These are phyloP conservation scores for Leishmania turanica DNA, from an alignment of 208 protist genomes.

Conservation along the genomic window DNA sequence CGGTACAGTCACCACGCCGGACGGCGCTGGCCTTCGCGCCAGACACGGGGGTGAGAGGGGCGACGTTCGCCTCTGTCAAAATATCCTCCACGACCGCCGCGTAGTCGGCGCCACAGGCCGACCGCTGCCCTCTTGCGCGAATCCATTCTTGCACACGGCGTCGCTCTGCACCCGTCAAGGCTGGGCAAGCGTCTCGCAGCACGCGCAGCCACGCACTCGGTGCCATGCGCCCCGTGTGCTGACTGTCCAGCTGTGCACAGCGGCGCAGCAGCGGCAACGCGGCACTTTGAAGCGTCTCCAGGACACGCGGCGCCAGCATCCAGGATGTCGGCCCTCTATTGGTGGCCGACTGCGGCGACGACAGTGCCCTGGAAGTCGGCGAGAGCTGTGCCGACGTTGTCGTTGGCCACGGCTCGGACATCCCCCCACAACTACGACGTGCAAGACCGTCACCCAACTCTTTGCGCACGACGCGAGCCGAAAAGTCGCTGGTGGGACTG, in stretches of 20 bases:
- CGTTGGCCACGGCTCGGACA: neutral
- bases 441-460: neutral
- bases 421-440: neutral
- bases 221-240: slow-evolving; percentile 7
- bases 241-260: slow-evolving; percentile 4
- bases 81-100: slow-evolving; percentile 15
- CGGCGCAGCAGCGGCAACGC: slow-evolving; percentile 12
- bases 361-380: neutral
- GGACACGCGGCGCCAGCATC: neutral
- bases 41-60: neutral
- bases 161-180: slow-evolving; percentile 7
- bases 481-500: neutral
- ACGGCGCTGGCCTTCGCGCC: neutral
- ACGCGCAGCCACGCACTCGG: slow-evolving; percentile 7
- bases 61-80: neutral
- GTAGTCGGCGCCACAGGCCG: slow-evolving; percentile 8
- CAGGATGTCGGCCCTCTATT: neutral
- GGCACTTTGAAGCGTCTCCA: slow-evolving; percentile 23
- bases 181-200: slow-evolving; percentile 1
- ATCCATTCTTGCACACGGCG: neutral
- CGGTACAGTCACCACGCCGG: neutral
- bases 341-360: neutral
- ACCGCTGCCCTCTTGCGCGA: slow-evolving; percentile 1
- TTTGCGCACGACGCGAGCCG: neutral
- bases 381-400: neutral